Base-by-base conservation (phyloP, 257 asterid genomes). In the Haberlea rhodopensis region DNA sequence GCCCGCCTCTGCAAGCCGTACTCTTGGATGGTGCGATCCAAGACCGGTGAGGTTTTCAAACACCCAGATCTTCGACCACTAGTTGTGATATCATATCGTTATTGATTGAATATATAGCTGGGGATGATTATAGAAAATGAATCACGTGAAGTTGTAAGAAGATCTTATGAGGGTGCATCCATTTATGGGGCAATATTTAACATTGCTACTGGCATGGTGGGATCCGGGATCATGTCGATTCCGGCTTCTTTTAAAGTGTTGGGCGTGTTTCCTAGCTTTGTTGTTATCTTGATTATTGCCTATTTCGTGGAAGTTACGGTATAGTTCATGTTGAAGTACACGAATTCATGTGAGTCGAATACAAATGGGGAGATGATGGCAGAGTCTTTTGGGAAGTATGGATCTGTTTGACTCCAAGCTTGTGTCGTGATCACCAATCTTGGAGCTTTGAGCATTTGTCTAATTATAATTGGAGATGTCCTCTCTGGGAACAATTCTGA, bases 171-270 rank as follows among this genome's bases (percentile, higher is more conserved):
- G 24, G 88, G 94, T n/a, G 95, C 91, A 32, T 81, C 96, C 37
- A 71, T 90, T 51, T 78, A 80, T 3, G 95, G 99, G 10, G 99
- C 97, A 0, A 74, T 87, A 56, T 94, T 94, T 75, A 94, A 94
- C 71, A 82, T 90, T 6, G 84, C 99, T 0, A 90, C 99, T 0
- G 91, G 94, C 57, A 94, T 94, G 92, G 87, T 94, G 25, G 97
- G 97, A 10, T 97, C 99, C 0, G 99, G 99, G 52, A 90, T 94
- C 28, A 90, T 94, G 99, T 94, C 97, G 20, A 86, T 94, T 48
- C 97, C 99, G 16, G 95, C 97, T 0, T 85, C 95, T 16, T 82
- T 94, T 32, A 90, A 90, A 79, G 97, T 94, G 24, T 69, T 94
- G 0, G 99, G 99, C 5, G 87, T 94, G 10, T 71, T 94, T 62